Evolutionary conservation across 345 rosid genomes (phyloP).

Genomic region (Excoecaria cochinchinensis): DNA sequence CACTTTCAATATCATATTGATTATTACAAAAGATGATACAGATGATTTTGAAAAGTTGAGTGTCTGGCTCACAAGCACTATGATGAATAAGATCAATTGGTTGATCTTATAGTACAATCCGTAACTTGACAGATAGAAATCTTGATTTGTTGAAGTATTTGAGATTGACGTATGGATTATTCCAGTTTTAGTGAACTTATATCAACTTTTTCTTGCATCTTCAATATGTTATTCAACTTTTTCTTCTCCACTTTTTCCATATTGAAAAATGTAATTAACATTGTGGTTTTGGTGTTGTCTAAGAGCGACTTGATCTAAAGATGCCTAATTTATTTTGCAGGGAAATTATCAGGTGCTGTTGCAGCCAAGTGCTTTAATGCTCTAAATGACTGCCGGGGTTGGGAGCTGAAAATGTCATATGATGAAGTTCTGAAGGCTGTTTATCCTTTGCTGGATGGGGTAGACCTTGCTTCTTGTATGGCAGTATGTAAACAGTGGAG

Average conservation of each 20-base stretch:
- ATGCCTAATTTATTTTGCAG: conserved; percentile 10
- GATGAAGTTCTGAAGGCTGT: conserved; percentile 81
- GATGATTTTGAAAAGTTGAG: not conserved
- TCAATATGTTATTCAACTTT: not conserved
- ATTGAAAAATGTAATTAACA: not conserved
- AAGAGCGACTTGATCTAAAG: conserved; percentile 9
- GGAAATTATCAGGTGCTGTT: not conserved
- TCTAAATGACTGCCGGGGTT: conserved; percentile 20
- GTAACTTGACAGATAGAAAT: not conserved
- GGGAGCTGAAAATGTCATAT: conserved; percentile 42
- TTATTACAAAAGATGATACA: no score
- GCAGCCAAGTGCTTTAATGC: not conserved
- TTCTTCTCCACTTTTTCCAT: not conserved
- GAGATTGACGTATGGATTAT: not conserved
- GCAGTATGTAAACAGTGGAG: conserved; percentile 81
- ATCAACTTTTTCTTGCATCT: not conserved
- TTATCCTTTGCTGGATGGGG: conserved; percentile 71
- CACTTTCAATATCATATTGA: no score
- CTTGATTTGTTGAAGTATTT: not conserved
- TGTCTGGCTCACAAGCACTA: not conserved
- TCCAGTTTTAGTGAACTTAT: not conserved
- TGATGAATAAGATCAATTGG: not conserved
- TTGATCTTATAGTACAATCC: not conserved
- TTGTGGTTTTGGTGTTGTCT: not conserved
- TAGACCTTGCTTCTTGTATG: conserved; percentile 80